Percentiles rank a stretch among this genome's conserved stretches.
Evolutionary conservation across 768 basidiomycete species (phyloP).

Genomic region (Pleurotus tuber-regium): DNA sequence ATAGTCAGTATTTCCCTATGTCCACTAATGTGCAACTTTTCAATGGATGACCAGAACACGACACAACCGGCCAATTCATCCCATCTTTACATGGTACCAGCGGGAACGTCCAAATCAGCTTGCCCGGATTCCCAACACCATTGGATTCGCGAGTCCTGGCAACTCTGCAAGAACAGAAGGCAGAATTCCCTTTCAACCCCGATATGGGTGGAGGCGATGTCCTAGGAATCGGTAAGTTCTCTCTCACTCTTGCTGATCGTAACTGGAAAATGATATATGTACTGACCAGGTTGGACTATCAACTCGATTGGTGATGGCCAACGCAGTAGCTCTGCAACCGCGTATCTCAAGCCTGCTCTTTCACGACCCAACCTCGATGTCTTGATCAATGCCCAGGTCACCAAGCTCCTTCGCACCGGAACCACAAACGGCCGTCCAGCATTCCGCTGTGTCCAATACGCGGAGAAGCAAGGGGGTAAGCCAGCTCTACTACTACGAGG

Average conservation of each 20-base stretch:
- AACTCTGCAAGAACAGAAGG: slow-evolving; percentile 30
- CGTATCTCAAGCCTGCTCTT: slow-evolving; percentile 28
- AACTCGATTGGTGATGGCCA: slow-evolving; percentile 27
- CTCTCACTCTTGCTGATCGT: neutral
- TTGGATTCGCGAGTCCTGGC: slow-evolving; percentile 34
- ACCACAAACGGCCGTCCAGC: slow-evolving; percentile 9
- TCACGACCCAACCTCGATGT: slow-evolving; percentile 34
- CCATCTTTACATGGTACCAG: slow-evolving; percentile 33
- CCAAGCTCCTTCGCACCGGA: slow-evolving; percentile 22
- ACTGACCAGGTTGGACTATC: slow-evolving; percentile 29
- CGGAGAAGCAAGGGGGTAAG: neutral
- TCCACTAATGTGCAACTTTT: neutral
- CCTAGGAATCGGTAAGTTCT: slow-evolving; percentile 27
- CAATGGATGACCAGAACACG: slow-evolving; percentile 16
- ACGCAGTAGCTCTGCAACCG: slow-evolving; percentile 35
- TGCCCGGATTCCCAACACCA: slow-evolving; percentile 25
- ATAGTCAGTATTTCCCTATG: slow-evolving; percentile 15
- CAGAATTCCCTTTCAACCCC: slow-evolving; percentile 32
- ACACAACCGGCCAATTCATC: slow-evolving; percentile 33
- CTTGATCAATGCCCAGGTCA: slow-evolving; percentile 30
- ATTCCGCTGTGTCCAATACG: slow-evolving; percentile 21
- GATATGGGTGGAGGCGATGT: slow-evolving; percentile 33
- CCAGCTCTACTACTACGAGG: no score
- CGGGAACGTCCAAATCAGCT: slow-evolving; percentile 30
- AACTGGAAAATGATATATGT: neutral